Conservation (phyloP, 768 basidiomycete species). For the Asterophora lycoperdoides region DNA sequence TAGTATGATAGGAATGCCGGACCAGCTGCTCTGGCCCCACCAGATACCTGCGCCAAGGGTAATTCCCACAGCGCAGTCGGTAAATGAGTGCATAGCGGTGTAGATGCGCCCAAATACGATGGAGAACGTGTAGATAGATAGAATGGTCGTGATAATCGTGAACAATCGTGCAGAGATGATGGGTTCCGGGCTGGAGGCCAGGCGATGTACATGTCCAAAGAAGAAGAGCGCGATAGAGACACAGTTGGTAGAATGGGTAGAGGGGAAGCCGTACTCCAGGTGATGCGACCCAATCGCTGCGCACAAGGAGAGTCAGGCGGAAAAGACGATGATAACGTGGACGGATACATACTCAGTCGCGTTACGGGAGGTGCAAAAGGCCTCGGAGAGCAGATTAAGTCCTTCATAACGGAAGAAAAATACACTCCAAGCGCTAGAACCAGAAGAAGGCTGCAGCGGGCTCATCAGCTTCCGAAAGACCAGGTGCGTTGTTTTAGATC, state of each 20-base stretch:
- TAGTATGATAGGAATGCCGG: constrained; percentile 33
- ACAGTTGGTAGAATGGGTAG: constrained; percentile 90
- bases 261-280: constrained; percentile 93
- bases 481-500: constrained; percentile 20
- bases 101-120: constrained; percentile 82
- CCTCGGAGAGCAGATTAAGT: constrained; percentile 84
- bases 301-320: background rate
- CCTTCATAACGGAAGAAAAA: constrained; percentile 82
- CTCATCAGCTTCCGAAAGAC: background rate
- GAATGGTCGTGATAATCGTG: constrained; percentile 34
- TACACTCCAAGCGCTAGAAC: constrained; percentile 81
- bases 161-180: constrained; percentile 46
- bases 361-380: constrained; percentile 89
- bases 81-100: constrained; percentile 85
- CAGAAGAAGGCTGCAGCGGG: constrained; percentile 49
- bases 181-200: constrained; percentile 35
- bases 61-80: constrained; percentile 63
- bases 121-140: constrained; percentile 58
- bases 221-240: constrained; percentile 87
- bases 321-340: background rate
- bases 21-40: constrained; percentile 50
- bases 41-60: constrained; percentile 66
- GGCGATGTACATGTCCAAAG: constrained; percentile 52
- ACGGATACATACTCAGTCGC: constrained; percentile 63
- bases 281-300: constrained; percentile 76